Evolutionary conservation across 495 filamentous ascomycete species (phyloP).

Genomic region (Apiosordaria backusii): DNA sequence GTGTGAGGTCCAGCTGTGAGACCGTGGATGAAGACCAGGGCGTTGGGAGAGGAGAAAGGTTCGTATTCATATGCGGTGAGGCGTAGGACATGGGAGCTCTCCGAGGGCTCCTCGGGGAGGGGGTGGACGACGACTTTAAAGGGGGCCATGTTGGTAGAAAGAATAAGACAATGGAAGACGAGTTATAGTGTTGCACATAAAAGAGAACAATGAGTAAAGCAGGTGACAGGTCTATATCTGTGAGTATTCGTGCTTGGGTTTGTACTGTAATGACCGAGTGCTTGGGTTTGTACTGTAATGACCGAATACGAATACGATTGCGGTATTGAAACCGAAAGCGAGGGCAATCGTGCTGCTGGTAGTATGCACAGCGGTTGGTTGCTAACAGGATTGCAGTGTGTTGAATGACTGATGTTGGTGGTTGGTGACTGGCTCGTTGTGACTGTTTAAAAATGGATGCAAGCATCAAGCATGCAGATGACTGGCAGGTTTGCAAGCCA

Average conservation of each 20-base stretch:
- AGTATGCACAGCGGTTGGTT: neutral
- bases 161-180: no score
- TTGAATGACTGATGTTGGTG: neutral
- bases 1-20: slow-evolving; percentile 65
- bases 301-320: neutral
- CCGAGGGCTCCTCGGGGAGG: slow-evolving; percentile 11
- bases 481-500: no score
- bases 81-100: slow-evolving; percentile 4
- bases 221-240: no score
- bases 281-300: neutral
- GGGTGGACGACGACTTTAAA: slow-evolving; percentile 35
- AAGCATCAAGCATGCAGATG: no score
- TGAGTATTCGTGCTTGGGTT: neutral
- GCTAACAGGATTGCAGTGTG: neutral
- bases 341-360: neutral
- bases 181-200: no score
- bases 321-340: neutral
- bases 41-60: slow-evolving; percentile 46
- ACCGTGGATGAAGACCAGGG: slow-evolving; percentile 76
- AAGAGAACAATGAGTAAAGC: no score
- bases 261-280: no score
- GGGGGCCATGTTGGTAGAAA: neutral
- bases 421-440: no score
- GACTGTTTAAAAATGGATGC: no score
- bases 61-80: slow-evolving; percentile 37